phyloP scores from a whole-genome alignment of 106 monocot species.

The Vanilla planifolia region DNA sequence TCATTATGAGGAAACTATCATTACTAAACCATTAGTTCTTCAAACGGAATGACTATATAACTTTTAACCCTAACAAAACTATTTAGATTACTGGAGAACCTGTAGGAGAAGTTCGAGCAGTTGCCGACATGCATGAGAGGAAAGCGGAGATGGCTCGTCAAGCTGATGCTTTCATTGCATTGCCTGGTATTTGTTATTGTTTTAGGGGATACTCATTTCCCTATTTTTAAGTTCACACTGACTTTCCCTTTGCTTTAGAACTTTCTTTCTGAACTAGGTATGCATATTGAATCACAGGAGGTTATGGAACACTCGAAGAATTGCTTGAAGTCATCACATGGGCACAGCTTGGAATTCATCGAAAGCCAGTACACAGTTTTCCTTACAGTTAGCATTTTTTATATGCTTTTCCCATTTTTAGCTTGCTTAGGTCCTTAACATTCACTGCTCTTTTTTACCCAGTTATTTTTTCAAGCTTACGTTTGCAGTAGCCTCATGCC shows the following conservation, averaged over 20 bases:
- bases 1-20: too few species aligned
- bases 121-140: slow-evolving; percentile 81
- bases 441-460: too few species aligned
- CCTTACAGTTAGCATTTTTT: background rate
- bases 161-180: slow-evolving; percentile 88
- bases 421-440: too few species aligned
- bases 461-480: too few species aligned
- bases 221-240: background rate
- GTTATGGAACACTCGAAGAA: slow-evolving; percentile 82
- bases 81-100: slow-evolving; percentile 56
- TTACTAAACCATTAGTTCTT: too few species aligned
- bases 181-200: slow-evolving; percentile 48
- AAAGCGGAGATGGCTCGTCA: slow-evolving; percentile 74
- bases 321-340: slow-evolving; percentile 72
- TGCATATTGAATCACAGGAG: slow-evolving; percentile 51
- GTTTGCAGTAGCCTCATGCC: too few species aligned
- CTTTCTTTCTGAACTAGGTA: background rate
- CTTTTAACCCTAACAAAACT: background rate
- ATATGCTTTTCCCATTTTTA: too few species aligned
- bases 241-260: background rate
- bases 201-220: too few species aligned
- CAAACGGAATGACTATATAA: too few species aligned
- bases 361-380: slow-evolving; percentile 44
- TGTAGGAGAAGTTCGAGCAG: slow-evolving; percentile 58
- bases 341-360: slow-evolving; percentile 84